Conservation (phyloP, 192 early-diverging fungal species). For the Coemansia sp. region DNA sequence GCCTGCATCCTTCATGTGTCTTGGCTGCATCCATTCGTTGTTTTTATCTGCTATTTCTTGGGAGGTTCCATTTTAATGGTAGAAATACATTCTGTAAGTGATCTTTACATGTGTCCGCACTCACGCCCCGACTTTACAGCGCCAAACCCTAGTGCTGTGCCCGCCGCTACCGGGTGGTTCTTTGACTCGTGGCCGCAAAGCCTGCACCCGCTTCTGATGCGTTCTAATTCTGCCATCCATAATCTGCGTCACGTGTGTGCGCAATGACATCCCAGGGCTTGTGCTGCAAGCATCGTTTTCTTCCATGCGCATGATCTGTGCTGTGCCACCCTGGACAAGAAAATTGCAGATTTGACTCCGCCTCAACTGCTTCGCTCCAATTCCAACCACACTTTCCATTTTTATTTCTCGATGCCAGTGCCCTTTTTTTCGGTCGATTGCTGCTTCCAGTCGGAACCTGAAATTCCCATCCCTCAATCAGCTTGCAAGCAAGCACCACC, state of each 20-base stretch:
- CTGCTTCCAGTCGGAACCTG: too few species aligned
- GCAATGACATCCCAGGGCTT: constrained; percentile 5
- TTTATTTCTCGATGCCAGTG: too few species aligned
- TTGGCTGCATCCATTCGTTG: neutral
- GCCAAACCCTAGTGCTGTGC: neutral
- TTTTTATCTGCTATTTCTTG: neutral
- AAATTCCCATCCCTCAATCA: too few species aligned
- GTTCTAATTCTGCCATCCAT: neutral
- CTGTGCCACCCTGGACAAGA: constrained; percentile 13
- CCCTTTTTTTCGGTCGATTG: too few species aligned
- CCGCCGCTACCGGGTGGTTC: too few species aligned
- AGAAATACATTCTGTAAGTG: too few species aligned
- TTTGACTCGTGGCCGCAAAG: too few species aligned
- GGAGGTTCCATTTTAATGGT: too few species aligned
- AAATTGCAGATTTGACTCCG: constrained; percentile 14
- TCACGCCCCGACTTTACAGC: neutral
- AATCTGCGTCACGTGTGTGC: constrained; percentile 35
- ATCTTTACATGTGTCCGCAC: too few species aligned
- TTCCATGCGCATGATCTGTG: constrained; percentile 39
- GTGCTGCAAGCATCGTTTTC: neutral
- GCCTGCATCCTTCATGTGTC: neutral
- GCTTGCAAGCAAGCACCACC: too few species aligned
- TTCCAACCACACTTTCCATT: too few species aligned
- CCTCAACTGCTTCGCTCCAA: neutral
- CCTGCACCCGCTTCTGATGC: neutral